Evolutionary conservation across 116 monocot species (phyloP).

Genomic region (Phalaenopsis hybrid): DNA sequence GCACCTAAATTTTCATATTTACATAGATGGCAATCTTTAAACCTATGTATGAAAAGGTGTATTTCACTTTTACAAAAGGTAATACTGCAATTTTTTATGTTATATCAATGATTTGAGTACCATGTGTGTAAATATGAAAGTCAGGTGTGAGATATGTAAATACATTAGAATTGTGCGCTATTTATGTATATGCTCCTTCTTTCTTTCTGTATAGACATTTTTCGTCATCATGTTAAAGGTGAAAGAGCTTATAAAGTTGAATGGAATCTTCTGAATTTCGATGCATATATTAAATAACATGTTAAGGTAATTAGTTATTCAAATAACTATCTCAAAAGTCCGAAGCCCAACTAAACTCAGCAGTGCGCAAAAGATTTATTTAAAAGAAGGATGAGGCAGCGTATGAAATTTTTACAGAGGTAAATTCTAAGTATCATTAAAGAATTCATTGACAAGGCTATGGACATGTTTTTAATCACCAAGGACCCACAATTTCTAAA

Average conservation of each 20-base stretch:
- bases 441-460: neutral
- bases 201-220: constrained; percentile 31
- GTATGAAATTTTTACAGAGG: constrained; percentile 41
- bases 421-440: constrained; percentile 6
- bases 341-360: constrained; percentile 3
- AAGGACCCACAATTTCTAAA: neutral
- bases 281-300: constrained; percentile 57
- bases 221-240: constrained; percentile 45
- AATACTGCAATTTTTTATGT: too few species aligned
- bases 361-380: constrained; percentile 58
- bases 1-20: too few species aligned
- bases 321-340: neutral
- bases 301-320: constrained; percentile 43
- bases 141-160: too few species aligned
- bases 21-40: too few species aligned
- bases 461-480: neutral
- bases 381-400: constrained; percentile 53
- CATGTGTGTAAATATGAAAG: too few species aligned
- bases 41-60: too few species aligned
- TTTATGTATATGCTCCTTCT: neutral
- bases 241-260: constrained; percentile 38
- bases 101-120: too few species aligned
- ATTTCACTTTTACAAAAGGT: too few species aligned
- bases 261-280: constrained; percentile 62
- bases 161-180: neutral